These are phyloP conservation scores for Isabelozyma rhagii DNA, from an alignment of 805 yeast genomes.

Conservation along the genomic window DNA sequence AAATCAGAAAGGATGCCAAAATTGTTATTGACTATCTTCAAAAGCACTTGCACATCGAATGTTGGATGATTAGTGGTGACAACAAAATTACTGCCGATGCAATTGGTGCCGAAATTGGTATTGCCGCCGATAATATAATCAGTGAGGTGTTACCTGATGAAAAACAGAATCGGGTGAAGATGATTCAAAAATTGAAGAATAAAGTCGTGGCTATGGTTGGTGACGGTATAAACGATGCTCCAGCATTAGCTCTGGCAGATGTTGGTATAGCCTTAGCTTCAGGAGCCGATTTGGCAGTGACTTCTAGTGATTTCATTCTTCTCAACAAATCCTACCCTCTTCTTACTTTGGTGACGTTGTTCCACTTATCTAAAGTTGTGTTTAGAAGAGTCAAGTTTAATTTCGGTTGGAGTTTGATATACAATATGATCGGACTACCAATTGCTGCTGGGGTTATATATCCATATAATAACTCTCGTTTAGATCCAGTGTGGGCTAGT, in stretches of 20 bases:
- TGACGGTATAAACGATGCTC: constrained; percentile 83
- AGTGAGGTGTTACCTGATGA: constrained; percentile 75
- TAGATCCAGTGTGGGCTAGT: constrained; percentile 65
- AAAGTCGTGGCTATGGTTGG: constrained; percentile 73
- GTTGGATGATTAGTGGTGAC: constrained; percentile 81
- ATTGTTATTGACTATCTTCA: constrained; percentile 40
- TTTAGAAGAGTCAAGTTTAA: constrained; percentile 54
- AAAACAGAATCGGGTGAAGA: constrained; percentile 57
- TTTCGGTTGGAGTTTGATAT: constrained; percentile 58
- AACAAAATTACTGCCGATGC: constrained; percentile 64
- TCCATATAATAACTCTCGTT: constrained; percentile 50
- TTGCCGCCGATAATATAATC: constrained; percentile 45
- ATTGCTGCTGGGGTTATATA: constrained; percentile 67
- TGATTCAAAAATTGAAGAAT: constrained; percentile 42
- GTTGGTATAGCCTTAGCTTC: constrained; percentile 75
- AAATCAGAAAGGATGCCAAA: constrained; percentile 54
- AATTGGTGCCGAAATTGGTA: constrained; percentile 62
- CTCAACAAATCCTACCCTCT: constrained; percentile 52
- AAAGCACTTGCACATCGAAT: constrained; percentile 44
- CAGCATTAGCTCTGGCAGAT: constrained; percentile 71
- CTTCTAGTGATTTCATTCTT: constrained; percentile 71
- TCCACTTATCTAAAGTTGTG: constrained; percentile 49
- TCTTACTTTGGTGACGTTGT: constrained; percentile 49
- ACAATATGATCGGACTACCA: constrained; percentile 57
- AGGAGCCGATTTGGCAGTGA: constrained; percentile 73